phyloP scores from a whole-genome alignment of 352 stramenopile species.

The Pythium monospermum region DNA sequence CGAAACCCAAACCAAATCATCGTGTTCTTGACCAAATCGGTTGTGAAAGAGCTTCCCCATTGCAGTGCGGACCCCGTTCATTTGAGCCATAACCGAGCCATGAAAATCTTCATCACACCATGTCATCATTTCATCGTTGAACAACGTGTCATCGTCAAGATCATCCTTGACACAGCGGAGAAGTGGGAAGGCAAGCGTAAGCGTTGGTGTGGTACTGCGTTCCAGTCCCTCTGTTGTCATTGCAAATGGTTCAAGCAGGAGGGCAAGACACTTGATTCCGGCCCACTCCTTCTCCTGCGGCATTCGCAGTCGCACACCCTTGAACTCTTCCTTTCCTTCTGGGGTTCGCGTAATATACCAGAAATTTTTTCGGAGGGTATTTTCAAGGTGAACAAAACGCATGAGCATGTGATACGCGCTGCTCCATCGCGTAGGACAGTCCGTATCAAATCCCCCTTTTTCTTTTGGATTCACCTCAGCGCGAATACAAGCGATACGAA shows the following conservation, averaged over 20 bases:
- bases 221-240: background rate
- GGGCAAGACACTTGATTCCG: background rate
- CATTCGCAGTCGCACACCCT: background rate
- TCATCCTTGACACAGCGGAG: background rate
- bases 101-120: constrained; percentile 2
- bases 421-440: constrained; percentile 3
- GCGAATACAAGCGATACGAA: background rate
- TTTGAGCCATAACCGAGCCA: background rate
- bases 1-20: background rate
- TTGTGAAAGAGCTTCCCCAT: constrained; percentile 5
- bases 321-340: background rate
- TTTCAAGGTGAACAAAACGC: background rate
- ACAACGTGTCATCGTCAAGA: background rate
- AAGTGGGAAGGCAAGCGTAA: background rate
- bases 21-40: background rate
- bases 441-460: background rate
- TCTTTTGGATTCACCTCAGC: background rate
- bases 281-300: constrained; percentile 1
- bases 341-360: background rate
- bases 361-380: background rate
- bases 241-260: background rate
- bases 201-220: background rate
- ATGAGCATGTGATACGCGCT: constrained; percentile 1
- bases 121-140: background rate
- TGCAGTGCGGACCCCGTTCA: background rate